Evolutionary conservation across 1,284 basidiomycete species (phyloP).

Genomic region (Ustilago sp.): DNA sequence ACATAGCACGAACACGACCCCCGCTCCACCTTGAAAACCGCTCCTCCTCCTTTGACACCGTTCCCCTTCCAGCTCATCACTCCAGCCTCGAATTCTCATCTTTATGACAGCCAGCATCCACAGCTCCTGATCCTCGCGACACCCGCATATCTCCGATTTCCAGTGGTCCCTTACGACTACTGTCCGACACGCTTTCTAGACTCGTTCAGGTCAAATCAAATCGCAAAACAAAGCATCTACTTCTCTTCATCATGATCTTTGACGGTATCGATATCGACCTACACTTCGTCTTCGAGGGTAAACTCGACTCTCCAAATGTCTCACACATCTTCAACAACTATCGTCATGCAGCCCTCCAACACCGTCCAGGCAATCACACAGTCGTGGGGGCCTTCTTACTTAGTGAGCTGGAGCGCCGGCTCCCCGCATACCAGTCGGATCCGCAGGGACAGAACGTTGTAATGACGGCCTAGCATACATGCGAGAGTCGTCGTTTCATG

Average conservation of each 20-base stretch:
- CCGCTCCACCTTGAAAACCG: not conserved
- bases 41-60: not conserved
- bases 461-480: constrained; percentile 3
- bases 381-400: constrained; percentile 16
- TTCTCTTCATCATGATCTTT: constrained; percentile 24
- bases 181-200: not conserved
- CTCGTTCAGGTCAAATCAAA: not conserved
- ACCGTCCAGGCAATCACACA: not conserved
- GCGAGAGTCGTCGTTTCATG: constrained; percentile 1
- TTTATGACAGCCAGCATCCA: no score
- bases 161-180: no score
- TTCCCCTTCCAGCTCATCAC: not conserved
- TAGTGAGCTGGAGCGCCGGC: constrained; percentile 7
- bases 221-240: constrained; percentile 7
- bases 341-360: constrained; percentile 9
- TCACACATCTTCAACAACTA: constrained; percentile 10
- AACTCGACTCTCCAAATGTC: not conserved
- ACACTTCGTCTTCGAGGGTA: constrained; percentile 22
- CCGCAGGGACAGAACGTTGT: constrained; percentile 7
- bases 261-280: constrained; percentile 31
- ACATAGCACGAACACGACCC: not conserved
- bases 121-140: no score
- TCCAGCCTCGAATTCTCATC: no score
- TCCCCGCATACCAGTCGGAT: not conserved
- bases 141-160: no score